Evolutionary conservation across 805 yeast genomes (phyloP).

Genomic region (Zygotorulaspora florentina): DNA sequence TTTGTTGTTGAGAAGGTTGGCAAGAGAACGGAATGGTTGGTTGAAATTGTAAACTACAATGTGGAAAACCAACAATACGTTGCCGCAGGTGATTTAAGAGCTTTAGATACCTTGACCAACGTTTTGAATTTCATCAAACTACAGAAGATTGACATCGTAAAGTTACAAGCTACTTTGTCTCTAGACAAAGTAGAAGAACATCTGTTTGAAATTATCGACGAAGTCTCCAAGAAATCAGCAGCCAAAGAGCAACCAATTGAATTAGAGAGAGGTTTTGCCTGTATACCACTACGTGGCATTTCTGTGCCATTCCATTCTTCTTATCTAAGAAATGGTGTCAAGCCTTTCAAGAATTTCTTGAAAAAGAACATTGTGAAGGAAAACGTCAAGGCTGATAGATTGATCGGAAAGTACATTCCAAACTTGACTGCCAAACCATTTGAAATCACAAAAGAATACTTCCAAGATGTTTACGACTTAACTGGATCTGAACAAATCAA

Average conservation of each 20-base stretch:
- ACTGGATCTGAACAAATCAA: slow-evolving; percentile 91
- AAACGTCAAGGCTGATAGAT: slow-evolving; percentile 90
- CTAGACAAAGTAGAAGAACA: slow-evolving; percentile 87
- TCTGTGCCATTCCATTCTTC: slow-evolving; percentile 99
- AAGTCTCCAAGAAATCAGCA: slow-evolving; percentile 71
- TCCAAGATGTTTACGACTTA: slow-evolving; percentile 89
- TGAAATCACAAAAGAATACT: slow-evolving; percentile 92
- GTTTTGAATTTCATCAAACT: slow-evolving; percentile 89
- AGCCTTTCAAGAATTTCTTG: slow-evolving; percentile 97
- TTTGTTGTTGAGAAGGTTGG: slow-evolving; percentile 89
- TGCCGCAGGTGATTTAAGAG: slow-evolving; percentile 97
- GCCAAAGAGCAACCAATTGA: slow-evolving; percentile 97
- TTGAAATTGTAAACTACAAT: slow-evolving; percentile 96
- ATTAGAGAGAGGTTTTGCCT: slow-evolving; percentile 96
- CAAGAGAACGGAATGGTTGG: slow-evolving; percentile 82
- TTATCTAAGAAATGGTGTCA: slow-evolving; percentile 97
- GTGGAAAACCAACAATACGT: slow-evolving; percentile 98
- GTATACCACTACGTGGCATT: slow-evolving; percentile 96
- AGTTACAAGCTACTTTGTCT: slow-evolving; percentile 75
- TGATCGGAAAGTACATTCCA: slow-evolving; percentile 95
- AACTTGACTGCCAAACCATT: slow-evolving; percentile 98
- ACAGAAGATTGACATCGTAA: slow-evolving; percentile 89
- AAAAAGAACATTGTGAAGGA: slow-evolving; percentile 92
- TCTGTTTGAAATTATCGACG: slow-evolving; percentile 80
- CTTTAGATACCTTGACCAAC: slow-evolving; percentile 85